Percentiles rank a stretch among this genome's conserved stretches.
These are phyloP conservation scores for Bombardia bombarda DNA, from an alignment of 495 filamentous ascomycete species.

Conservation along the genomic window DNA sequence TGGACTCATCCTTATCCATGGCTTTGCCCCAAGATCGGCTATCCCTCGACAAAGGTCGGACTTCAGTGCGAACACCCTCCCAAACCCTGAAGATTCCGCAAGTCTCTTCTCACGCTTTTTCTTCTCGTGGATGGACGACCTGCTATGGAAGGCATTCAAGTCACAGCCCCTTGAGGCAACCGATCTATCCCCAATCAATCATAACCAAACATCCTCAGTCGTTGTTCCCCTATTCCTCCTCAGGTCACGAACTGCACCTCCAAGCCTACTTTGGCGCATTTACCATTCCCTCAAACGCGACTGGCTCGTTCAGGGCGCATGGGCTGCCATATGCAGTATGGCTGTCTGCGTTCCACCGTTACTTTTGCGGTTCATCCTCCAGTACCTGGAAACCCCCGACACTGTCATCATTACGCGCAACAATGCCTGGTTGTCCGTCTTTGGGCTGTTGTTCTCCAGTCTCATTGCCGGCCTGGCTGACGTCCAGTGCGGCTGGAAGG, in stretches of 20 bases:
- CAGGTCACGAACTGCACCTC: not conserved
- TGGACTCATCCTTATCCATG: not conserved
- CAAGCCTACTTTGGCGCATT: not conserved
- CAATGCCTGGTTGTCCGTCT: not conserved
- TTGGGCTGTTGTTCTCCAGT: not conserved
- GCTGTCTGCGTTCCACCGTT: not conserved
- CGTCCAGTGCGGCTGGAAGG: not conserved
- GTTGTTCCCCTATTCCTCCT: not conserved
- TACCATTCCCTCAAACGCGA: not conserved
- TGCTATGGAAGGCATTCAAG: not conserved
- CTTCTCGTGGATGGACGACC: not conserved
- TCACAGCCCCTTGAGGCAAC: not conserved
- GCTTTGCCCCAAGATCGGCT: not conserved
- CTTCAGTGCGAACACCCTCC: not conserved
- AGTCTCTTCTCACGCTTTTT: not conserved
- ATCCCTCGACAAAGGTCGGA: too few species aligned
- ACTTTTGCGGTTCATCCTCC: not conserved
- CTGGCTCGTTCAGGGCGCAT: not conserved
- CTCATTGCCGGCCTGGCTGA: not conserved
- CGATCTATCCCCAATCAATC: not conserved
- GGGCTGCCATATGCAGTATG: not conserved
- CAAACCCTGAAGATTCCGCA: not conserved
- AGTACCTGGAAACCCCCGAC: not conserved
- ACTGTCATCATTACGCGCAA: not conserved
- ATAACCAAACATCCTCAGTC: not conserved